Percentiles rank a stretch among this genome's conserved stretches.
These are phyloP conservation scores for Biscutella laevigata DNA, from an alignment of 441 rosid genomes.

Conservation along the genomic window DNA sequence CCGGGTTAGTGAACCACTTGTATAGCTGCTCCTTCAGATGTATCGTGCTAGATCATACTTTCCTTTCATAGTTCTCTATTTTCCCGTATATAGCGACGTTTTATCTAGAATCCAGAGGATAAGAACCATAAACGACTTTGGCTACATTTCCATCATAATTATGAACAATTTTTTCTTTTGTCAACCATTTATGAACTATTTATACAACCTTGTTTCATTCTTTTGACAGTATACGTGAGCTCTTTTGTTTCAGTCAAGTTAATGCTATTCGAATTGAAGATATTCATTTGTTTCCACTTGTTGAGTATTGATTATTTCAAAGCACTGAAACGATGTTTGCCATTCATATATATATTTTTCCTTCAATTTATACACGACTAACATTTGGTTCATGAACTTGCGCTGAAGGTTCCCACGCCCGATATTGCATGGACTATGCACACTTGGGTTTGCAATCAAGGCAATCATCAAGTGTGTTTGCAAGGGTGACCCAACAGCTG, in stretches of 20 bases:
- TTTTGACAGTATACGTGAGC: not conserved
- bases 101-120: not conserved
- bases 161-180: too few species aligned
- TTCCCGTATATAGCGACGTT: not conserved
- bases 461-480: slow-evolving; percentile 73
- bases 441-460: slow-evolving; percentile 74
- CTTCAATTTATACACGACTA: too few species aligned
- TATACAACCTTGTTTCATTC: not conserved
- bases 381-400: slow-evolving; percentile 12
- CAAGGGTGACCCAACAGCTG: slow-evolving; percentile 53
- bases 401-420: slow-evolving; percentile 75
- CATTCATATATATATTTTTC: too few species aligned
- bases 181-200: too few species aligned
- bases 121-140: not conserved
- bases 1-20: slow-evolving; percentile 51
- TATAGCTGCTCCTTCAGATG: not conserved
- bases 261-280: not conserved
- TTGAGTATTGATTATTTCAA: too few species aligned
- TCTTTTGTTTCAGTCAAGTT: not conserved
- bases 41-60: not conserved
- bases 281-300: too few species aligned
- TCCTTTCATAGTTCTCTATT: not conserved
- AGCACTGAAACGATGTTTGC: too few species aligned
- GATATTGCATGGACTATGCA: slow-evolving; percentile 85
- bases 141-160: not conserved